Percentiles rank a stretch among this genome's conserved stretches.
phyloP scores from a whole-genome alignment of 805 yeast species.

The Yarrowia divulgata region DNA sequence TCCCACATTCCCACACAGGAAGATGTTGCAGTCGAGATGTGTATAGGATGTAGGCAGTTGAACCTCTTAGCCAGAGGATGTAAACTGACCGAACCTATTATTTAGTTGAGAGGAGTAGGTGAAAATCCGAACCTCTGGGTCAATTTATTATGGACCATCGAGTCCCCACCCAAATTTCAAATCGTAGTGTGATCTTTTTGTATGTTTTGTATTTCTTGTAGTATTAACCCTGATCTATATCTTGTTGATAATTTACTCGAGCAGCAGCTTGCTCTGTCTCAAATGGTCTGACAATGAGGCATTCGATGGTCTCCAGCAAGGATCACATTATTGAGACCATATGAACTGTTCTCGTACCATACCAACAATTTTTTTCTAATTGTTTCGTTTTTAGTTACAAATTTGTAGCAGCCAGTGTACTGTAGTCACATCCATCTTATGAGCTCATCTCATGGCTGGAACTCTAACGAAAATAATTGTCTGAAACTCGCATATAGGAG shows the following conservation, averaged over 20 bases:
- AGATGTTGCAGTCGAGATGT: constrained; percentile 34
- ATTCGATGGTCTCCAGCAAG: too few species aligned
- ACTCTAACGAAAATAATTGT: constrained; percentile 6
- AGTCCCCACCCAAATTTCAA: constrained; percentile 26
- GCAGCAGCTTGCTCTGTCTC: too few species aligned
- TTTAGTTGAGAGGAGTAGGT: constrained; percentile 29
- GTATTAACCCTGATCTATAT: too few species aligned
- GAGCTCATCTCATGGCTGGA: neutral
- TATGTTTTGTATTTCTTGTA: neutral
- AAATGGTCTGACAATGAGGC: too few species aligned
- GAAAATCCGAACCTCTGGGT: constrained; percentile 32
- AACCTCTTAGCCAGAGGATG: constrained; percentile 32
- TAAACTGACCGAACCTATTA: constrained; percentile 30
- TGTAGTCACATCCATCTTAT: too few species aligned
- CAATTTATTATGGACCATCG: constrained; percentile 6
- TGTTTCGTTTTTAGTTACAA: too few species aligned
- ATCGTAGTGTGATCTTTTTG: neutral
- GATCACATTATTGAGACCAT: too few species aligned
- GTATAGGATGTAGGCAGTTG: constrained; percentile 33
- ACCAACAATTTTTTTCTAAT: too few species aligned
- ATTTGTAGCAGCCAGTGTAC: too few species aligned
- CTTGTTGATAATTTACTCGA: neutral
- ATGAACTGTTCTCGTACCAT: too few species aligned
- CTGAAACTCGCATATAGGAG: constrained; percentile 1
- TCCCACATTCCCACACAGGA: constrained; percentile 6